These are phyloP conservation scores for Lotus japonicus DNA, from an alignment of 306 rosid genomes.

Conservation along the genomic window DNA sequence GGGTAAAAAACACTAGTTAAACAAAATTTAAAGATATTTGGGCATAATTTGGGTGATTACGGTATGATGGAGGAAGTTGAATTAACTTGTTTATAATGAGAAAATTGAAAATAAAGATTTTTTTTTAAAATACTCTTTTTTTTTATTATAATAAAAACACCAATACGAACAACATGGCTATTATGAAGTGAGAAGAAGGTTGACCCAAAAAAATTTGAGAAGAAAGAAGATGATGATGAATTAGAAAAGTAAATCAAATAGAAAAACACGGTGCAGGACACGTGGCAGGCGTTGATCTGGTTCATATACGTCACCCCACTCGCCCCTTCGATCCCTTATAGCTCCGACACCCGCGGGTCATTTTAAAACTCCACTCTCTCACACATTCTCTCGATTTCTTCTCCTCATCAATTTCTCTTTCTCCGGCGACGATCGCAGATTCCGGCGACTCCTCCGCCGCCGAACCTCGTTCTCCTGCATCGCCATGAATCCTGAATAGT, in stretches of 20 bases:
- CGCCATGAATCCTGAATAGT: constrained; percentile 98
- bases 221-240: too few relatives aligned
- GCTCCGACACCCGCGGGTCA: constrained; percentile 36
- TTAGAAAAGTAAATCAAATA: neutral
- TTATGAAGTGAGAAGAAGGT: neutral
- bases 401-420: constrained; percentile 3
- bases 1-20: too few relatives aligned
- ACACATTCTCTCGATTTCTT: constrained; percentile 31
- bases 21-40: too few relatives aligned
- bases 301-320: constrained; percentile 41
- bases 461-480: neutral
- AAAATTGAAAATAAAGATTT: neutral
- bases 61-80: too few relatives aligned
- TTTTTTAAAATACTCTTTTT: neutral
- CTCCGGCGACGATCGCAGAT: constrained; percentile 42
- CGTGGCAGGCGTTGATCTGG: constrained; percentile 33
- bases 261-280: neutral
- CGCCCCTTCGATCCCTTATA: neutral
- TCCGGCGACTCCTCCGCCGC: constrained; percentile 28
- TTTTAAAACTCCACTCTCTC: constrained; percentile 34
- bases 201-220: too few relatives aligned
- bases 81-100: too few relatives aligned
- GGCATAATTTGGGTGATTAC: too few relatives aligned
- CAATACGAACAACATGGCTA: neutral
- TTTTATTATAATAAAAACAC: neutral